Evolutionary conservation across 495 filamentous ascomycete genomes (phyloP).

Genomic region (Penicillium paradoxum): DNA sequence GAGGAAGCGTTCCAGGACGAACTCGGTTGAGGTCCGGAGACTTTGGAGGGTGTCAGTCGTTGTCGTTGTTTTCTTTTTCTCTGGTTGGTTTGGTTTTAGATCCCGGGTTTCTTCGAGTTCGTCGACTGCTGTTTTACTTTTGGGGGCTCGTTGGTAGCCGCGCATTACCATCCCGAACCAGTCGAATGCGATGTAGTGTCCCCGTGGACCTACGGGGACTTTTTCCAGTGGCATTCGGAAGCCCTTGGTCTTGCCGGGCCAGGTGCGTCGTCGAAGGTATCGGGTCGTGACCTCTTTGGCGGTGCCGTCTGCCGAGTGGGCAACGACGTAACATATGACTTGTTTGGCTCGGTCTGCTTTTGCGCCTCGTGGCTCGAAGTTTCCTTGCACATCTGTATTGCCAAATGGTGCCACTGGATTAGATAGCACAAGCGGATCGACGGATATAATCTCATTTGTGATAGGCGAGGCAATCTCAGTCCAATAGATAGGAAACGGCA

Average conservation of each 20-base stretch:
- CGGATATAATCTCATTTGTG: slow-evolving; percentile 69
- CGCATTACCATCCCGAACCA: slow-evolving; percentile 82
- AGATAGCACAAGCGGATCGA: slow-evolving; percentile 68
- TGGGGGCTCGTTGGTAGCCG: slow-evolving; percentile 58
- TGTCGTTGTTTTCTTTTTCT: slow-evolving; percentile 63
- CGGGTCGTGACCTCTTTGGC: slow-evolving; percentile 94
- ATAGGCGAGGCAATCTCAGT: slow-evolving; percentile 78
- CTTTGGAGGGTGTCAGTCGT: slow-evolving; percentile 77
- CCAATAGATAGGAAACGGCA: slow-evolving; percentile 89
- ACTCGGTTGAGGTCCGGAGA: slow-evolving; percentile 81
- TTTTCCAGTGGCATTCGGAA: slow-evolving; percentile 71
- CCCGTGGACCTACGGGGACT: slow-evolving; percentile 68
- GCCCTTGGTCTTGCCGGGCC: slow-evolving; percentile 90
- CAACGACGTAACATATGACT: slow-evolving; percentile 87
- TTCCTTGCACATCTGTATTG: slow-evolving; percentile 65
- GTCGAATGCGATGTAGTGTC: slow-evolving; percentile 67
- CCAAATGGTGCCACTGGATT: slow-evolving; percentile 61
- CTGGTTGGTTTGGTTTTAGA: slow-evolving; percentile 63
- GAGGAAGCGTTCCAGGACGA: slow-evolving; percentile 79
- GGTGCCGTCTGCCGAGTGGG: slow-evolving; percentile 75
- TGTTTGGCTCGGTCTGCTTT: slow-evolving; percentile 83
- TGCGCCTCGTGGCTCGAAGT: slow-evolving; percentile 75
- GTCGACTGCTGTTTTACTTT: slow-evolving; percentile 63
- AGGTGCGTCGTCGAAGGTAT: slow-evolving; percentile 77
- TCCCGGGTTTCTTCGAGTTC: slow-evolving; percentile 72